These are phyloP conservation scores for Zygosaccharomyces pseudobailii DNA, from an alignment of 1,139 yeast species.

Conservation along the genomic window DNA sequence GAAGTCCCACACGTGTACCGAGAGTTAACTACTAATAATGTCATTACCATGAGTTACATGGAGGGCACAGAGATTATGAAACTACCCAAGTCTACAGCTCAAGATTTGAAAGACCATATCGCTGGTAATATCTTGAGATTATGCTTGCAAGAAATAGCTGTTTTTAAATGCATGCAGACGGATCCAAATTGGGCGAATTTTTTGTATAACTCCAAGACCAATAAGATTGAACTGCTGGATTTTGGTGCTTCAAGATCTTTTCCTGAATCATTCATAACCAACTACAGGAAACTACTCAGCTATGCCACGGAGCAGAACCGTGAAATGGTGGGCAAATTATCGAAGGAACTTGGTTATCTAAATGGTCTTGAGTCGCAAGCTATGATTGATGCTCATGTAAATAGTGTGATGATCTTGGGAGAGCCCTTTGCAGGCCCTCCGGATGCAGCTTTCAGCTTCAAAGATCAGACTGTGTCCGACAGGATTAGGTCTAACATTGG, in stretches of 20 bases:
- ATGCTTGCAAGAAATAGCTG: conserved; percentile 78
- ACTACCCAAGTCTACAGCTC: conserved; percentile 57
- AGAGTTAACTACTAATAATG: conserved; percentile 72
- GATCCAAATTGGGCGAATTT: conserved; percentile 99
- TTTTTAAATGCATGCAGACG: conserved; percentile 91
- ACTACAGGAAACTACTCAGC: conserved; percentile 68
- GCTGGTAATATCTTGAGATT: conserved; percentile 84
- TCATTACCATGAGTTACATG: conserved; percentile 87
- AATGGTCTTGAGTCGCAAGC: conserved; percentile 85
- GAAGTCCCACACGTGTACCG: conserved; percentile 78
- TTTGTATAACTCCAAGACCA: conserved; percentile 62
- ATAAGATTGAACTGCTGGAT: conserved; percentile 77
- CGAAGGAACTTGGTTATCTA: conserved; percentile 75
- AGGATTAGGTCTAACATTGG: conserved; percentile 83
- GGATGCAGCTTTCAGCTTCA: conserved; percentile 63
- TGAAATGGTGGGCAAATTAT: conserved; percentile 56
- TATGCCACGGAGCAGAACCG: conserved; percentile 75
- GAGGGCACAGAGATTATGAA: conserved; percentile 78
- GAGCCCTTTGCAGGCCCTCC: conserved; percentile 72
- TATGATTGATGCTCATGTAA: conserved; percentile 90
- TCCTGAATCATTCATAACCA: conserved; percentile 57
- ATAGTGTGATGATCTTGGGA: conserved; percentile 83
- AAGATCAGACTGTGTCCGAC: conserved; percentile 85
- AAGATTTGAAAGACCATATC: conserved; percentile 70
- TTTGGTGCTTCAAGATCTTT: conserved; percentile 93